Percentiles rank a stretch among this genome's conserved stretches.
Evolutionary conservation across 2,329 filamentous ascomycete genomes (phyloP).

Genomic region (Septoria linicola): DNA sequence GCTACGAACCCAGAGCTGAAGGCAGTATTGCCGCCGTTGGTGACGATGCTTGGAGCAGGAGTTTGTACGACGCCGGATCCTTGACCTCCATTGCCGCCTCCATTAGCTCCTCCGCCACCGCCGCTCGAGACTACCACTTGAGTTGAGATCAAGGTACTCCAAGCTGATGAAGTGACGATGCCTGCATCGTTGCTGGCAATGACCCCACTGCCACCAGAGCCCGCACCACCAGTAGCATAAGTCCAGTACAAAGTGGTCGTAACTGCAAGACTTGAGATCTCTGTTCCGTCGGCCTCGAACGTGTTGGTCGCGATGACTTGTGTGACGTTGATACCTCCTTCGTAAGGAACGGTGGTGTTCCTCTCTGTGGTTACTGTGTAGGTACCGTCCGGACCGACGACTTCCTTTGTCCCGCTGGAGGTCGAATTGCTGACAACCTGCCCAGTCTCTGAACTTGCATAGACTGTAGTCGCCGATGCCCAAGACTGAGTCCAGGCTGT

Average conservation of each 20-base stretch:
- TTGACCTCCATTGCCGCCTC: conserved; percentile 17
- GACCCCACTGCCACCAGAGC: conserved; percentile 23
- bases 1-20: conserved; percentile 26
- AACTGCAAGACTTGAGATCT: conserved; percentile 22
- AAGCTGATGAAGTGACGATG: conserved; percentile 24
- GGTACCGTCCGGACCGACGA: conserved; percentile 21
- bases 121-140: conserved; percentile 23
- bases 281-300: conserved; percentile 27
- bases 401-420: conserved; percentile 17
- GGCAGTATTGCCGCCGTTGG: conserved; percentile 26
- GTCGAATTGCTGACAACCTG: conserved; percentile 24
- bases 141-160: conserved; percentile 24
- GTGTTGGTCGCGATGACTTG: conserved; percentile 27
- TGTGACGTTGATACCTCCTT: conserved; percentile 29
- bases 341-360: conserved; percentile 22
- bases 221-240: conserved; percentile 28
- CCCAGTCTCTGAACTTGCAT: conserved; percentile 27
- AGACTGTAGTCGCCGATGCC: conserved; percentile 33
- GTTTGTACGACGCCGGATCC: conserved; percentile 22
- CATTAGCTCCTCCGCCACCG: conserved; percentile 15
- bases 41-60: conserved; percentile 22
- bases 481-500: conserved; percentile 33
- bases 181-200: conserved; percentile 22
- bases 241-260: conserved; percentile 30
- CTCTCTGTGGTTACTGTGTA: conserved; percentile 22